Evolutionary conservation across 2,329 filamentous ascomycete species (phyloP), one percentile per base, ranked within the genome.

Genomic region (Drechslera avenae): DNA sequence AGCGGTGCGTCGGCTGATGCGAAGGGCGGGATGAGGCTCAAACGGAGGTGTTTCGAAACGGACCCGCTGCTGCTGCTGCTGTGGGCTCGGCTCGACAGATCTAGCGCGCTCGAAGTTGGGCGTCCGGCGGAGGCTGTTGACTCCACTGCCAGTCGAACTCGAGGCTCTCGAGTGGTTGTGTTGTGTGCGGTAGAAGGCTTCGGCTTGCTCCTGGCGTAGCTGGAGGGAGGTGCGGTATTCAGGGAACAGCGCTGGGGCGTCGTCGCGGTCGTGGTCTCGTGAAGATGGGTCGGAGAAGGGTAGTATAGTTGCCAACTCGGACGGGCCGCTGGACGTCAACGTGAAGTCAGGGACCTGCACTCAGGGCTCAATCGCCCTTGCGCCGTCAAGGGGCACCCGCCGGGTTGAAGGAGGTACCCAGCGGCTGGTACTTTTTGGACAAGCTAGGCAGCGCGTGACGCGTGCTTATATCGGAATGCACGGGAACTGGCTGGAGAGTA

Each of bases 1-100:
- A 59, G 90, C 89, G 39, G 91, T 96, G 59, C 89, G 86, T 63
- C 85, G 87, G 39, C 91, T 96, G 73, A 97, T 87, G 66, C 85
- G 86, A 65, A 73, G 82, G 73, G 83, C 83, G 72, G 76, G 83
- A 76, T 71, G 82, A 69, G 68, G 80, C 62, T 69, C 74, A 52
- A 50, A 68, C 57, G 56, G 68, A 62, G 51, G 63, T 62, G 66
- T 52, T 45, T 43, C 46, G 54, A 74, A 75, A 53, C 71, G 63
- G 53, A 73, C 73, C 43, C 64, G 59, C 45, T 67, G 67, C 52
- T 62, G 62, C 10, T 68, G 67, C 51, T 62, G 62, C 30, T 64
- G 61, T 36, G 64, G 67, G 42, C 70, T 64, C 35, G 73, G 73
- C 64, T 79, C 77, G 59, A 77, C 67, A 7, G 81, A 82, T 46